Base-by-base conservation (phyloP, 306 rosid genomes). In the Castanopsis chinensis region DNA sequence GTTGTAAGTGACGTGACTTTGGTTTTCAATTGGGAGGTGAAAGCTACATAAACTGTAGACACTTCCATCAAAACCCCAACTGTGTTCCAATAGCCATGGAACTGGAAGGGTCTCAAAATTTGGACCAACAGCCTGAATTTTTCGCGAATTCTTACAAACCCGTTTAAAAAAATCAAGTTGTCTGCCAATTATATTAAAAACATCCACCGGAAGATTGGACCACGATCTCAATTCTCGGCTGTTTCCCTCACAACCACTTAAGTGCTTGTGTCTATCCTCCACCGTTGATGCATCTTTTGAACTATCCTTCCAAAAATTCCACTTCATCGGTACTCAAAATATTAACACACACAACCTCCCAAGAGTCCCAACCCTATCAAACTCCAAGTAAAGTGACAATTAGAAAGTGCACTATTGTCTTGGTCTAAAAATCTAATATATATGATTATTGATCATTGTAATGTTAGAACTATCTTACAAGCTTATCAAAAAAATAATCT, bases 81-180 rank as follows among this genome's bases (percentile, higher is more conserved):
- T 7, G 51, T 33, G 72, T 35, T 21, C 72, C 72, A 67, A 18
- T 67, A 80, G n/a, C 75, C 70, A 80, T 25, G 83, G 83, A 61
- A 73, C 74, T 25, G 83, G 83, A 61, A 73, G 72, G 17, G 52
- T 63, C 33, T 64, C 14, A 9, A 0, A 27, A 52, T 33, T 58
- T 72, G 15, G 69, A 21, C 11, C 11, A 37, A 73, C 43, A 25
- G 35, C 52, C 51, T 11, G 54, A 21, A 65, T 52, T 54, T 23
- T 33, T 80, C 75, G 12, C 79, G 75, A 74, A 58, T n/a, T 67
- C 83, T 73, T 74, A 55, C 75, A 80, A 18, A 74, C 83, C 20
- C 43, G 75, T 21, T 74, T 69, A 12, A 30, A 12, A 28, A 17
- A 57, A 43, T 55, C 21, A 27, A 80, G 75, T 5, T 17, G 27